Evolutionary conservation across 257 asterid species (phyloP).

Genomic region (Solanum lycopersicoides): DNA sequence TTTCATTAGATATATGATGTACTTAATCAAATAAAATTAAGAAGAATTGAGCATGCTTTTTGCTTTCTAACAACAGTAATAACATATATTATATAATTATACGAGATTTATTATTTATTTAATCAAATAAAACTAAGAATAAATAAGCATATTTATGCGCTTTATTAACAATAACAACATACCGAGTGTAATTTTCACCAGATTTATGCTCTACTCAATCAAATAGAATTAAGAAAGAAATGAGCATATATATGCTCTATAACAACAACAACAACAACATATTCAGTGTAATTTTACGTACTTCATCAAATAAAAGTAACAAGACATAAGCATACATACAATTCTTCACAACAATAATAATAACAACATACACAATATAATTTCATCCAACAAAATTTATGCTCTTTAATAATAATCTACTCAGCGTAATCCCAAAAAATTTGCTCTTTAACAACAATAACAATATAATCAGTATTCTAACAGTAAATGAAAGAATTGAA

Average conservation of each 20-base stretch:
- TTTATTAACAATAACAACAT: not conserved
- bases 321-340: no score
- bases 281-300: no score
- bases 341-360: not conserved
- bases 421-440: not conserved
- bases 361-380: rapidly evolving
- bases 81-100: not conserved
- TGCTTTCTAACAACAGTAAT: not conserved
- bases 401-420: not conserved
- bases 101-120: no score
- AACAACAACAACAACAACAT: no score
- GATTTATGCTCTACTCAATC: not conserved
- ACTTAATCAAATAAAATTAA: not conserved
- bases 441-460: not conserved
- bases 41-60: not conserved
- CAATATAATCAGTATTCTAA: not conserved
- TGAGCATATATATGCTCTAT: no score
- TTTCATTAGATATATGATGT: no score
- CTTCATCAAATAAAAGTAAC: no score
- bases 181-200: no score
- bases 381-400: no score
- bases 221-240: no score
- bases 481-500: not conserved
- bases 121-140: not conserved
- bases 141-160: not conserved